Evolutionary conservation across 139 green algal species (phyloP).

Genomic region (Microglena sp.): DNA sequence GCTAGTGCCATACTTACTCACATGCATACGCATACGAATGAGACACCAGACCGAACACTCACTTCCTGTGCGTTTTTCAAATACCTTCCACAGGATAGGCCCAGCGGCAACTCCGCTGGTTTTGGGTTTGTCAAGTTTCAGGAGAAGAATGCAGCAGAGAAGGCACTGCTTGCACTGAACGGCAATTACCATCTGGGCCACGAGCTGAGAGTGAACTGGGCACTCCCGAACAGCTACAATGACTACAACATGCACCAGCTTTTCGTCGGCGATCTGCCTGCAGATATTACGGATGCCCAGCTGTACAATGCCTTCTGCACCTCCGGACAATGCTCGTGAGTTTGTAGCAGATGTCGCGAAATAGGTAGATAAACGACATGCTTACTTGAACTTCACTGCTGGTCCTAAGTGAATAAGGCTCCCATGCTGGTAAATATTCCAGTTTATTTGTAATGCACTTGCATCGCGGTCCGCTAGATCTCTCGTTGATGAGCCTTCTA

Average conservation of each 20-base stretch:
- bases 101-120: constrained; percentile 39
- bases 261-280: constrained; percentile 65
- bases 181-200: constrained; percentile 46
- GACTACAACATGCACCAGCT: constrained; percentile 53
- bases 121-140: constrained; percentile 66
- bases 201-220: constrained; percentile 68
- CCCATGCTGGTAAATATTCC: no score
- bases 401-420: no score
- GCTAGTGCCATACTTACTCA: no score
- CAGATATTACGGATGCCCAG: constrained; percentile 33
- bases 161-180: constrained; percentile 20
- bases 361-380: no score
- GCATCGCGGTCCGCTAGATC: no score
- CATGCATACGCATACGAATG: no score
- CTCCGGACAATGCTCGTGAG: constrained; percentile 23
- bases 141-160: constrained; percentile 18
- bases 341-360: no score
- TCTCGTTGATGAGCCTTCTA: no score
- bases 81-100: constrained; percentile 14
- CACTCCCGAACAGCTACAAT: constrained; percentile 53
- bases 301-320: constrained; percentile 23
- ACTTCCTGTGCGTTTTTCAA: no score
- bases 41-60: no score
- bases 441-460: no score
- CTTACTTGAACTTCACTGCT: no score